Evolutionary conservation across 176 grass and related monocot species (phyloP), one percentile per base, ranked within the genome.

Genomic region (Lolium perenne): DNA sequence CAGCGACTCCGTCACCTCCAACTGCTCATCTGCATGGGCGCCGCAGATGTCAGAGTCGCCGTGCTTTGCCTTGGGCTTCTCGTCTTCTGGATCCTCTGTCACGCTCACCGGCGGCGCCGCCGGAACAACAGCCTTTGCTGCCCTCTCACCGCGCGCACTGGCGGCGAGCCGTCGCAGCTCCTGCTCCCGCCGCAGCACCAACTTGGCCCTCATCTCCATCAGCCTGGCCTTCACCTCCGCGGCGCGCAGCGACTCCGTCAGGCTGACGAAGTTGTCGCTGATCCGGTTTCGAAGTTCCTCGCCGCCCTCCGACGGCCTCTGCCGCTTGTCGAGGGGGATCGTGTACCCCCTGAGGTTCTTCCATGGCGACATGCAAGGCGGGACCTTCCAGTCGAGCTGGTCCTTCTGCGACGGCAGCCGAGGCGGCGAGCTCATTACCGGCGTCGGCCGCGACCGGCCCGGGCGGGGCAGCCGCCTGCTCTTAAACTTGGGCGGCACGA

Each of bases 321-420:
- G 88, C 15, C 82, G 77, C 82, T 91, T 91, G 85, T 91, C 91
- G 18, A 93, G 80, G 22, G 78, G 82, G 72, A 91, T 70, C 7
- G 32, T 62, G 71, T 93, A 91, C 14, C 88, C 88, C 54, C 62
- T 82, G 2, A 77, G 4, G 11, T 93, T 93, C 71, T 93, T 93
- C 85, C 88, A 91, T 32, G 70, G 66, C 1, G 85, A 93, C 1
- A 91, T 63, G 22, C 32, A 70, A 4, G 92, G 85, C 54, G 82
- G 77, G 43, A 91, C 16, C 73, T 86, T 93, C 88, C 82, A 93
- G 16, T 86, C 82, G 18, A 13, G 6, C 14, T 69, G 65, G 40
- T 91, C 82, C 64, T 49, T 70, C 8, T 21, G 69, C 17, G 81
- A 85, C 41, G 73, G 68, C 23, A 46, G 71, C 9, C 61, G 81